Evolutionary conservation across 352 stramenopile genomes (phyloP), one percentile per base, ranked within the genome.

Genomic region (Phytophthora sp.): DNA sequence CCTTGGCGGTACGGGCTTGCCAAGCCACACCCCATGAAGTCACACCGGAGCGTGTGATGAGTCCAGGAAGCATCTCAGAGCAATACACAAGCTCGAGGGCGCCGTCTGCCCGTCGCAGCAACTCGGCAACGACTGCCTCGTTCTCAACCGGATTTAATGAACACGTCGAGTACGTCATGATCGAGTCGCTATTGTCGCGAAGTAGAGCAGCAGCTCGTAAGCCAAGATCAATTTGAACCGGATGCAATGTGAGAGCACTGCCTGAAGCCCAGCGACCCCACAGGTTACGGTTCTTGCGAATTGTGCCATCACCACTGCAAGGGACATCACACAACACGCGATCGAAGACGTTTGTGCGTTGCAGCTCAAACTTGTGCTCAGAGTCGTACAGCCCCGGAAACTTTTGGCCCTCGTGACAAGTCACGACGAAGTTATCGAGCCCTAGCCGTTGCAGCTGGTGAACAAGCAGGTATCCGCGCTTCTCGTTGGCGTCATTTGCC

Each of bases 81-180:
- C 76, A 82, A 39, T 99, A 88, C 39, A 98, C 76, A 24, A 99
- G 57, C 69, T 98, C 84, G 2, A 98, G 78, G 4, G 81, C 80
- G 2, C 92, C 86, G 21, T 96, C 82, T 16, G 90, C 81, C 18
- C 87, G 80, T 33, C 96, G 89, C 35, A 99, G 74, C 31, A 99
- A 80, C 57, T 98, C 92, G 3, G 86, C 82, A 3, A 99, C 92
- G 7, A 84, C 80, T 1, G 98, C 97, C 73, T 99, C 98, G 69
- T 99, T 93, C 76, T 99, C 98, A 16, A 99, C 85, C 1, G 98
- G 98, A 76, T 99, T 99, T 50, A 99, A 75, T 30, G 90, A 99
- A 70, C 98, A 99, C 27, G 95, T 98, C 13, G 90, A 98, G 63
- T 98, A 98, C 16, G 98, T 94, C 89, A 98, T 97, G 54, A 91